phyloP scores from a whole-genome alignment of 345 rosid species.

The Brassica juncea region DNA sequence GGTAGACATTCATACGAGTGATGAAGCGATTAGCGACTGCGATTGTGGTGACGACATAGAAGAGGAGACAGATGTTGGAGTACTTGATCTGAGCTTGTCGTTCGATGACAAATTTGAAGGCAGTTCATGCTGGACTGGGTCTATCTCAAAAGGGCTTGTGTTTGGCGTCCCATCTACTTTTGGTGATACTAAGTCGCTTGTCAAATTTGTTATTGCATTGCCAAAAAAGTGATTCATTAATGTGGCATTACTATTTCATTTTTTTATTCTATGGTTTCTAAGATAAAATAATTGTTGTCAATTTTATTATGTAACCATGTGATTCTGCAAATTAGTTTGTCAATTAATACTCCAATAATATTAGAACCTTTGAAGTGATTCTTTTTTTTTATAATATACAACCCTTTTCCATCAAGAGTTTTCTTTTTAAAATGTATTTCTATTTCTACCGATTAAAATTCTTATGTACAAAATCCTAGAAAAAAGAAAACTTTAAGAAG shows the following conservation, averaged over 20 bases:
- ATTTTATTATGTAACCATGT: neutral
- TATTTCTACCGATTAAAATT: constrained; percentile 24
- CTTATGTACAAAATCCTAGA: constrained; percentile 36
- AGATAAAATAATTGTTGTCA: neutral
- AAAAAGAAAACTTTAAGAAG: neutral
- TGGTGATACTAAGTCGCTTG: constrained; percentile 19
- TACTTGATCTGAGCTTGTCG: constrained; percentile 33
- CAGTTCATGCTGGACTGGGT: constrained; percentile 59
- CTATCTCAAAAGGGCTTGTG: constrained; percentile 44
- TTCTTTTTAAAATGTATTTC: neutral
- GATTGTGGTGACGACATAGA: constrained; percentile 6
- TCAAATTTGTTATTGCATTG: constrained; percentile 29
- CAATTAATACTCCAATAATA: neutral
- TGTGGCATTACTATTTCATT: neutral
- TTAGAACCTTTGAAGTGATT: neutral
- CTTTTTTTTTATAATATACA: neutral
- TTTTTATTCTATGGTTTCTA: neutral
- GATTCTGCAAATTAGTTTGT: neutral
- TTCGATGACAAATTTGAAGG: constrained; percentile 40
- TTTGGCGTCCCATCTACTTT: constrained; percentile 42
- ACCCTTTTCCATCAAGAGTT: neutral
- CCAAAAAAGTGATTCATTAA: constrained; percentile 11
- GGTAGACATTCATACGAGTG: constrained; percentile 40
- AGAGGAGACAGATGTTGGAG: constrained; percentile 43
- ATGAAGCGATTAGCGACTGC: constrained; percentile 21